Percentiles rank a stretch among this genome's conserved stretches.
Conservation (phyloP, 2,329 filamentous ascomycete genomes). For the Didymella glomerata region DNA sequence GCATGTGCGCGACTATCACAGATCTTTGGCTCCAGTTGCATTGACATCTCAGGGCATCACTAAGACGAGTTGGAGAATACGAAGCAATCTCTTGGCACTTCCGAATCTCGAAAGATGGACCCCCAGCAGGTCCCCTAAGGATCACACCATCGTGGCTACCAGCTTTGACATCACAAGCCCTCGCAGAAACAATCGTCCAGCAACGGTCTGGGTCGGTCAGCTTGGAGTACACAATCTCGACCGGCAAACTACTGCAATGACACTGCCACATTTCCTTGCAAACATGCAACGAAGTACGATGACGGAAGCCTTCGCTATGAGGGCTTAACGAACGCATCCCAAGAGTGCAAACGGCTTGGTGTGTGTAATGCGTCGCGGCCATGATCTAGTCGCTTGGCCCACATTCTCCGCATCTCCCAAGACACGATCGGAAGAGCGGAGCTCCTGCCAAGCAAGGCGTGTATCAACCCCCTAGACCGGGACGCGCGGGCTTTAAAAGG, state of each 20-base stretch:
- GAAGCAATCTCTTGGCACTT: slow-evolving; percentile 6
- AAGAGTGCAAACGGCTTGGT: slow-evolving; percentile 18
- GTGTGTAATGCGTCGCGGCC: slow-evolving; percentile 4
- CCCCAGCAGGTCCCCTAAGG: background rate
- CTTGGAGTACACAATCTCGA: background rate
- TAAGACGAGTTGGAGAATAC: slow-evolving; percentile 2
- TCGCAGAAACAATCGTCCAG: background rate
- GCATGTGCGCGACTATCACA: background rate
- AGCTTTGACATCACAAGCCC: background rate
- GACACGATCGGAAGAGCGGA: slow-evolving; percentile 16
- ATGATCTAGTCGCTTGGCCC: slow-evolving; percentile 11
- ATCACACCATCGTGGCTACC: background rate
- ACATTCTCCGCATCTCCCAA: slow-evolving; percentile 18
- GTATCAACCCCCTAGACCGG: background rate
- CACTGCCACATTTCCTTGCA: slow-evolving; percentile 12
- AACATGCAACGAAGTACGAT: slow-evolving; percentile 4
- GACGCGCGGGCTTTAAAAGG: background rate
- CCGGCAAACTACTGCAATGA: background rate
- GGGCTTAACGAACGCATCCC: slow-evolving; percentile 6
- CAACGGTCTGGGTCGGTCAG: background rate
- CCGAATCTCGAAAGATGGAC: background rate
- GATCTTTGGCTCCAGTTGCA: background rate
- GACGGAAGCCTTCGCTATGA: slow-evolving; percentile 3
- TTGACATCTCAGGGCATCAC: slow-evolving; percentile 1
- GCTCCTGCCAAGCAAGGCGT: slow-evolving; percentile 20